phyloP scores from a whole-genome alignment of 495 filamentous ascomycete species.

The Apiosordaria backusii region DNA sequence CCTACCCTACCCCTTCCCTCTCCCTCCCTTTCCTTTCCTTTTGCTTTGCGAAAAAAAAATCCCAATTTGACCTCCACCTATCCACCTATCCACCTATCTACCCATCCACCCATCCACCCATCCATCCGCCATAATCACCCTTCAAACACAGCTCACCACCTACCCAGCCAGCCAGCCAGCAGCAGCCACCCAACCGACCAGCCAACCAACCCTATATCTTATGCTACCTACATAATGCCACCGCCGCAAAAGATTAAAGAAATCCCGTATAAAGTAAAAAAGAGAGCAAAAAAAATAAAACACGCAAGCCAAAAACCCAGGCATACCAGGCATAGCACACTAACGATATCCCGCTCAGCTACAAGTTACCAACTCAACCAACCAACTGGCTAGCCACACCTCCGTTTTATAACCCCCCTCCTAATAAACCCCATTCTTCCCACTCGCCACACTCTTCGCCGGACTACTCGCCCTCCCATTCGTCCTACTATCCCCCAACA shows the following conservation, averaged over 20 bases:
- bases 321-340: neutral
- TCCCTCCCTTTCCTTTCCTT: neutral
- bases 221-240: neutral
- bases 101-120: neutral
- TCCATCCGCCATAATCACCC: neutral
- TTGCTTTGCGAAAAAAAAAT: neutral
- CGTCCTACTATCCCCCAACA: neutral
- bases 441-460: constrained; percentile 9
- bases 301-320: neutral
- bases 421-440: constrained; percentile 13
- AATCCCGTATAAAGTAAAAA: neutral
- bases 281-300: neutral
- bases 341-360: neutral
- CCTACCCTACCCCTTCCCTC: neutral
- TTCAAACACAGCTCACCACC: neutral
- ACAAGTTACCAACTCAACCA: too few relatives aligned
- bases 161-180: neutral
- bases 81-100: neutral
- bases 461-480: constrained; percentile 3
- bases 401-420: too few relatives aligned
- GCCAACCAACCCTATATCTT: neutral
- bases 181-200: neutral
- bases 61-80: constrained; percentile 15
- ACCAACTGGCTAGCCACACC: too few relatives aligned
- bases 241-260: neutral